A percentile compares a stretch with the other conserved stretches of the same genome.
Conservation (phyloP, 768 basidiomycete genomes). For the Harrya chromipes region DNA sequence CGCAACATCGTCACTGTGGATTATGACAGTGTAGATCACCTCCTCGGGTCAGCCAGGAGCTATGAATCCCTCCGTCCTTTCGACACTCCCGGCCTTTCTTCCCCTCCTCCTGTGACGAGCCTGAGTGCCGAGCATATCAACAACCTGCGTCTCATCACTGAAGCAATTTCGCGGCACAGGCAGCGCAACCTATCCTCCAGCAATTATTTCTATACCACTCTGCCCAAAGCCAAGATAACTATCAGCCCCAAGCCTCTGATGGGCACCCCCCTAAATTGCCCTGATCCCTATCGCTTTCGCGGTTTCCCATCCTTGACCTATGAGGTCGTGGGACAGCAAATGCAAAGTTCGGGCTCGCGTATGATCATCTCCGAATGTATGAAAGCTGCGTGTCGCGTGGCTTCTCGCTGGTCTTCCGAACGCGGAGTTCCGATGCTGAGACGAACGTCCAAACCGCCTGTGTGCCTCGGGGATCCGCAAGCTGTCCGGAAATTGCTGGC, state of each 20-base stretch:
- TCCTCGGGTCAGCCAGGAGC: constrained; percentile 33
- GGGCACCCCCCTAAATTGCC: constrained; percentile 28
- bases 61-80: constrained; percentile 22
- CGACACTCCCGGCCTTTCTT: constrained; percentile 1
- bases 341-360: constrained; percentile 42
- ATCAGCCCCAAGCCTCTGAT: constrained; percentile 29
- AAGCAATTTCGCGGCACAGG: constrained; percentile 26
- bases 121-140: constrained; percentile 21
- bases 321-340: constrained; percentile 30
- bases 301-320: constrained; percentile 57
- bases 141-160: constrained; percentile 32
- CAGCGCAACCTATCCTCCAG: constrained; percentile 18
- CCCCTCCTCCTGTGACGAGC: neutral
- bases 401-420: constrained; percentile 68
- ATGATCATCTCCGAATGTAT: constrained; percentile 74
- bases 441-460: constrained; percentile 40
- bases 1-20: constrained; percentile 60
- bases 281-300: constrained; percentile 32
- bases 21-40: constrained; percentile 66
- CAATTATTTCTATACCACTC: constrained; percentile 25
- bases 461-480: constrained; percentile 28
- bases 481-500: constrained; percentile 46
- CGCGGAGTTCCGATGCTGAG: constrained; percentile 61
- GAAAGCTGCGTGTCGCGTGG: constrained; percentile 73
- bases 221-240: constrained; percentile 27